These are phyloP conservation scores for Yamadazyma phyllophila DNA, from an alignment of 805 yeast species.

Conservation along the genomic window DNA sequence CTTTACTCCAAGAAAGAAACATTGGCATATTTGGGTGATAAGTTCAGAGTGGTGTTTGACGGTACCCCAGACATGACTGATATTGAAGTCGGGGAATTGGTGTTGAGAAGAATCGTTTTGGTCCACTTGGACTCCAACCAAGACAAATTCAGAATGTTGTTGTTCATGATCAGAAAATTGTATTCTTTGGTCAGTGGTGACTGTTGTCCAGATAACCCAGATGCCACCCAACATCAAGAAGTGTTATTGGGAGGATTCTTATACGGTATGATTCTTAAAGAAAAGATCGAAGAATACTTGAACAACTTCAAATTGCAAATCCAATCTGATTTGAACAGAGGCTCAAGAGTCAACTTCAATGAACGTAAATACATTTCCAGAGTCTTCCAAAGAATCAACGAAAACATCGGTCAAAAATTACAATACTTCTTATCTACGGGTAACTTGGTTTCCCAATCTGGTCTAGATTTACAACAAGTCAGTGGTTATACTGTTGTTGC, in stretches of 20 bases:
- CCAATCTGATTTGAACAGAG: slow-evolving; percentile 76
- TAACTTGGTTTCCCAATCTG: slow-evolving; percentile 94
- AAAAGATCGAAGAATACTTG: slow-evolving; percentile 91
- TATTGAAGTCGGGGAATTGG: slow-evolving; percentile 85
- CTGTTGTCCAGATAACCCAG: slow-evolving; percentile 96
- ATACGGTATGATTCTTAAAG: slow-evolving; percentile 95
- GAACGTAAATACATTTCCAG: slow-evolving; percentile 82
- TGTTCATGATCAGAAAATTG: slow-evolving; percentile 93
- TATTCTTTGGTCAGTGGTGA: slow-evolving; percentile 96
- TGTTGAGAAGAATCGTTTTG: slow-evolving; percentile 77
- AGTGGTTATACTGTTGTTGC: slow-evolving; percentile 98
- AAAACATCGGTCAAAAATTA: slow-evolving; percentile 90
- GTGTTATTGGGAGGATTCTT: slow-evolving; percentile 92
- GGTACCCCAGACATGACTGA: slow-evolving; percentile 87
- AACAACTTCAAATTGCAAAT: slow-evolving; percentile 70
- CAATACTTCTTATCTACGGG: slow-evolving; percentile 96
- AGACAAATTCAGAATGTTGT: slow-evolving; percentile 83
- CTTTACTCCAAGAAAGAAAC: slow-evolving; percentile 82
- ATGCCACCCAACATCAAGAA: slow-evolving; percentile 98
- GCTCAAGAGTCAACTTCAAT: slow-evolving; percentile 74
- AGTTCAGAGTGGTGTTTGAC: slow-evolving; percentile 89
- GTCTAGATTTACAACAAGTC: slow-evolving; percentile 95
- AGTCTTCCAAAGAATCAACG: slow-evolving; percentile 77
- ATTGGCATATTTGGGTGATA: slow-evolving; percentile 92
- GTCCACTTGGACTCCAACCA: slow-evolving; percentile 75